Base-by-base conservation (phyloP, 371 early-diverging fungal species). In the Mucor irregularis region DNA sequence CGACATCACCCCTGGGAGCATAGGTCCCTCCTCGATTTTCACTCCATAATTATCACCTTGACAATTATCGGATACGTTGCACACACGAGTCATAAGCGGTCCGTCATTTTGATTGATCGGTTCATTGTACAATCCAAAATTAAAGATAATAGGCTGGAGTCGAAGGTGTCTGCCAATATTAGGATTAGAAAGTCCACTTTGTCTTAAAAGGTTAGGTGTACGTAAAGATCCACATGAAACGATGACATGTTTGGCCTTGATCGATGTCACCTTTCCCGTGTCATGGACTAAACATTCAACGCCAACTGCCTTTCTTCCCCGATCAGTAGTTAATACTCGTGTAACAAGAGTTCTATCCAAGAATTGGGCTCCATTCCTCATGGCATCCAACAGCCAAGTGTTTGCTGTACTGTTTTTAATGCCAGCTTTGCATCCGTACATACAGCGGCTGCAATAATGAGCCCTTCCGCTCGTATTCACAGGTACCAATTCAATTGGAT, bases 331-430 rank as follows among this genome's bases (percentile, higher is more conserved):
- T 13, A 84, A 30, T 6, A 90, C 76, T 3, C 69, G 68, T 6
- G 78, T 71, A 3, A 88, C 85, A 48, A 69, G 65, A 16, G 81
- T 76, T 22, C 75, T 64, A 19, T 86, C 76, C 53, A 90, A 31
- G 49, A 91, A 86, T 16, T 62, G 52, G 4, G 84, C 81, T 7
- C 84, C 87, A 48, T 76, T 47, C 6, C 76, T 60, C 33, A 76
- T 66, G 34, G 90, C 90, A 49, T 89, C 89, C n/a, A 67, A 53
- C 37, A 90, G 79, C 75, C 78, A 90, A 4, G 88, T 87, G 59
- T 78, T 72, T 49, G 76, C 68, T 1, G 85, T 77, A 5, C 86
- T 73, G 61, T 87, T 85, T 61, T 91, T 91, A 53, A 84, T 81
- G 3, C 83, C 88, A 45, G 74, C 79, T 38, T 77, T 74, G 57